Base-by-base conservation (phyloP, 805 yeast species). In the Wickerhamomyces rabaulensis region DNA sequence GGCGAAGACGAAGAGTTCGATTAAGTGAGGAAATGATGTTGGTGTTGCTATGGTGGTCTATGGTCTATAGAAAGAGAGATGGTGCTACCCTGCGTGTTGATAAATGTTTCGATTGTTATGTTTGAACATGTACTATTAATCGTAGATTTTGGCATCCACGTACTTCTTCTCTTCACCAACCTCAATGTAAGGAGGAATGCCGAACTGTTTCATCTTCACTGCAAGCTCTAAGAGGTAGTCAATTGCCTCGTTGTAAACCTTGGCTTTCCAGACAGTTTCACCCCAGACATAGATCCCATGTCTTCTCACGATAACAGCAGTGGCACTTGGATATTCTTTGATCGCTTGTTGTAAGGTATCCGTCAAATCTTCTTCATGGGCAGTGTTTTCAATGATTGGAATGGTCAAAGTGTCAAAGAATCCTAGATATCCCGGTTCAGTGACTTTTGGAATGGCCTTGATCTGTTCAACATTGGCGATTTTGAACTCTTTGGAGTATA, bases 241-340 rank as follows among this genome's bases (percentile, higher is more conserved):
- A 49, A 92, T 80, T 16, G 97, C 95, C 66, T 92, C 98, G 62
- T 90, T 90, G 63, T 86, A 85, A 13, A 92, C 78, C 66, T 92
- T 92, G 42, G 97, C 97, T 66, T 91, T 89, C 87, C 95, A 86
- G 12, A 88, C 87, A 22, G 76, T 80, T 56, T 84, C 88, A 21
- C 97, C 97, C 97, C 97, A 92, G n/a, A 90, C 96, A 62, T 84
- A 92, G 40, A 92, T 83, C 1, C 98, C 98, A 61, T 92, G 98
- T 59, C 97, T 75, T 65, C 96, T 78, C 7, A 92, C 97, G 44
- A 92, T 70, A 1, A 92, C 89, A 0, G 97, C 97, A 3, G 90
- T 79, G 4, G 95, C 69, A 0, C 78, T 73, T 1, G 97, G 97
- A 57, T 88, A 84, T 15, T 74, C 70, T n/a, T 55, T 63, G 45